These are phyloP conservation scores for Trametes punicea DNA, from an alignment of 768 basidiomycete species.

Conservation along the genomic window DNA sequence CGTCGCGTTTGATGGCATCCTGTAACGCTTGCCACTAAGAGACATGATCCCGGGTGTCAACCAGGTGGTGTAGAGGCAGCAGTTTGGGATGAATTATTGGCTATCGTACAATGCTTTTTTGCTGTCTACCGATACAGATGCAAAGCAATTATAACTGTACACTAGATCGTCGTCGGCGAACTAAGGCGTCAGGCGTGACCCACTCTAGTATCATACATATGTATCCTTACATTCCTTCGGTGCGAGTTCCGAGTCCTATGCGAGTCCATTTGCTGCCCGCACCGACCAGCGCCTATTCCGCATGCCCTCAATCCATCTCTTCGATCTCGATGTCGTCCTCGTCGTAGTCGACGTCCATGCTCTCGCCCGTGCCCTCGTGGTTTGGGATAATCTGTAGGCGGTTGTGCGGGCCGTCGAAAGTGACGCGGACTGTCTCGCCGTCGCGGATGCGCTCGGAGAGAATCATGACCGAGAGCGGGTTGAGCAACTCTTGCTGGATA, in stretches of 20 bases:
- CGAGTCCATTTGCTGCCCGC: not conserved
- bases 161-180: not conserved
- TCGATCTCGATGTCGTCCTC: constrained; percentile 63
- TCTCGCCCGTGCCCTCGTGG: constrained; percentile 59
- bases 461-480: constrained; percentile 83
- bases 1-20: not conserved
- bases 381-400: constrained; percentile 77
- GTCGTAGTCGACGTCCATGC: constrained; percentile 59
- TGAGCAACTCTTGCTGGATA: constrained; percentile 90
- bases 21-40: no score
- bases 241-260: not conserved
- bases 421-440: constrained; percentile 70
- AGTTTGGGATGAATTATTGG: constrained; percentile 2
- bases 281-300: not conserved
- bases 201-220: not conserved
- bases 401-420: constrained; percentile 82
- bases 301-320: constrained; percentile 51
- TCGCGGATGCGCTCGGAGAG: constrained; percentile 82
- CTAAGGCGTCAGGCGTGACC: not conserved
- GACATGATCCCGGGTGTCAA: no score
- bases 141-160: not conserved
- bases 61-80: no score
- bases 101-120: constrained; percentile 15
- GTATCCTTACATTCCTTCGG: not conserved
- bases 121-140: constrained; percentile 12